Conservation (phyloP, 169 alveolate species). For the Eimeria brunetti region DNA sequence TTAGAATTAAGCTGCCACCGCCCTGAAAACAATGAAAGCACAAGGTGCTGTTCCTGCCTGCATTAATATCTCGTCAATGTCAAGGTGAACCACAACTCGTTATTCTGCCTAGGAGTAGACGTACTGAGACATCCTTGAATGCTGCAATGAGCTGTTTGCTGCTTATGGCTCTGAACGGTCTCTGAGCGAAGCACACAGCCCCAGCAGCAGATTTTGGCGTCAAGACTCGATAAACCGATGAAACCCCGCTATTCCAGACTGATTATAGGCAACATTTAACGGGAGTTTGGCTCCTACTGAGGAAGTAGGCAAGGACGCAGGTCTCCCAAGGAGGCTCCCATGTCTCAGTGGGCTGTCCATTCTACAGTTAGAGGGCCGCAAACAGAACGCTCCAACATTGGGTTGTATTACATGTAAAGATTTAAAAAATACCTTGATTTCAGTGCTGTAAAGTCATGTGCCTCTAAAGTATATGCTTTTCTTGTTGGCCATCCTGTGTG, state of each 20-base stretch:
- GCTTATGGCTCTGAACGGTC: conserved; percentile 42
- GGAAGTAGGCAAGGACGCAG: neutral
- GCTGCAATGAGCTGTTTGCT: conserved; percentile 47
- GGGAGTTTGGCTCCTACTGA: neutral
- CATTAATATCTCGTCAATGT: neutral
- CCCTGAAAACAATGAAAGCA: conserved; percentile 29
- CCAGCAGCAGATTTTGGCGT: neutral
- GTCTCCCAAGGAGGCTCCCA: neutral
- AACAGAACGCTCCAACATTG: neutral
- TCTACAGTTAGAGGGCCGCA: neutral
- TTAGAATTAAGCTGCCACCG: conserved; percentile 59
- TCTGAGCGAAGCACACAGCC: conserved; percentile 39
- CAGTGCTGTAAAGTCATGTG: neutral
- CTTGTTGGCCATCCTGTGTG: neutral
- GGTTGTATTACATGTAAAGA: neutral
- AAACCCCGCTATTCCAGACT: neutral
- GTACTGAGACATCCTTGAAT: conserved; percentile 60
- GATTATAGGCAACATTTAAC: neutral
- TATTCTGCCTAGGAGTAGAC: neutral
- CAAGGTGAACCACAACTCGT: neutral
- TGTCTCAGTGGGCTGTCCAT: conserved; percentile 17
- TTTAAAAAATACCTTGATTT: neutral
- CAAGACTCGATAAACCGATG: too few species aligned
- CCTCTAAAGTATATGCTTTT: neutral
- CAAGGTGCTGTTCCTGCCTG: neutral